Evolutionary conservation across 2,329 filamentous ascomycete species (phyloP), one percentile per base, ranked within the genome.

Genomic region (Claviceps spartinae): DNA sequence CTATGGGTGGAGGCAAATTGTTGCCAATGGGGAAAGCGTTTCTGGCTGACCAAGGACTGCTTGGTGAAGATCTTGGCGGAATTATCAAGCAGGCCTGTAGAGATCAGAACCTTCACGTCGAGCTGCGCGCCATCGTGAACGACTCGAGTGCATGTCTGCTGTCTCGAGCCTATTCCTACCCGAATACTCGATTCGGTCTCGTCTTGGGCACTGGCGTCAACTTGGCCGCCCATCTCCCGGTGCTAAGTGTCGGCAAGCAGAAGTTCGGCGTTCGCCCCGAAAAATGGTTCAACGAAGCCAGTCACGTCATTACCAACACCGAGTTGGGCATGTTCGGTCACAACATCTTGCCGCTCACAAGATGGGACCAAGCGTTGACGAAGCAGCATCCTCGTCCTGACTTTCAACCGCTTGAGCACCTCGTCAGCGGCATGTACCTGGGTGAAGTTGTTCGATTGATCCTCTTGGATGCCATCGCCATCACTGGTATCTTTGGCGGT

Each of bases 141-240:
- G 82, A 86, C 62, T 80, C 80, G 14, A 77, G 78, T 30, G 81
- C 82, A n/a, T 79, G 81, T 18, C 69, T 86, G 20, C 68, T 86
- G 16, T 83, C 82, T 0, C 75, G 80, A 58, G 78, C 82, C 38
- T 83, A 85, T 60, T 67, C 72, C 18, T 72, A 79, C 59, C 66
- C 73, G 1, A 72, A 77, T 9, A 82, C 81, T 11, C 73, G 79
- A 20, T 81, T 84, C 59, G 77, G 77, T 38, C 72, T 85, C 43
- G 84, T 86, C 51, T 71, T 84, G 26, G 82, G 82, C 18, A 86
- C 82, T 0, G 82, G 82, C 34, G 73, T 81, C 54, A 86, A 86
- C 64, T 76, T 82, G 47, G 79, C 81, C 47, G 79, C 77, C 26
- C 79, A 84, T 60, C 71, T 85, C 26, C 81, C 82, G 5, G 73